Percentiles rank a stretch among this genome's conserved stretches.
These are phyloP conservation scores for Dictyostelium purpureum DNA, from an alignment of 78 protist species.

Conservation along the genomic window DNA sequence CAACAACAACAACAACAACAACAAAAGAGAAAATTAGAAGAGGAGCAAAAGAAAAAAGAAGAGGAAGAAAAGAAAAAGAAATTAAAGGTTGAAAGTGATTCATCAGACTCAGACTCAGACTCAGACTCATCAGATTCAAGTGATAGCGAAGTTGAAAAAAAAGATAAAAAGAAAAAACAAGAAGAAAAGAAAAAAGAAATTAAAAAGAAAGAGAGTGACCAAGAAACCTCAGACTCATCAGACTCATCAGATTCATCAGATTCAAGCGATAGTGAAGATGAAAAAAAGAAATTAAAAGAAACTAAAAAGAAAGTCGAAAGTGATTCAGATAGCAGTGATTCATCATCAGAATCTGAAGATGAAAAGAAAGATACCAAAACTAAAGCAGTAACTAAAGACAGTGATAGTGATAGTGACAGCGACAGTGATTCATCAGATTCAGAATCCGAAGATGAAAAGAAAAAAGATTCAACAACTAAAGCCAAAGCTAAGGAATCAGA, in stretches of 20 bases:
- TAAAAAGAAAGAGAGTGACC: too few species aligned
- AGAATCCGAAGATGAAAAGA: background rate
- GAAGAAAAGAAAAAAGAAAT: too few species aligned
- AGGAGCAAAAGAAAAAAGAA: background rate
- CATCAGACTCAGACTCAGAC: background rate
- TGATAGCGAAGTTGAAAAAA: conserved; percentile 5
- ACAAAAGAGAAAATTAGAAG: conserved; percentile 27
- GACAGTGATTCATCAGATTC: background rate
- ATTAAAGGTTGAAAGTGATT: background rate
- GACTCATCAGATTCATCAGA: too few species aligned
- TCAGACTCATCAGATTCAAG: background rate
- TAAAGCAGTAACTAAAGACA: background rate
- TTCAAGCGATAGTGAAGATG: too few species aligned
- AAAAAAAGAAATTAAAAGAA: too few species aligned
- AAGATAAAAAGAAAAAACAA: background rate
- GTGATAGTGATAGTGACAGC: background rate
- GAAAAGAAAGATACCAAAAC: too few species aligned
- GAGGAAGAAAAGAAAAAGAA: background rate
- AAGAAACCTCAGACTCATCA: too few species aligned
- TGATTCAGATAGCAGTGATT: background rate
- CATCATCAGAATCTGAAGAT: background rate
- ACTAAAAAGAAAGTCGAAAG: too few species aligned
- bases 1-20: background rate
- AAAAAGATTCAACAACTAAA: background rate
- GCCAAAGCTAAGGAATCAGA: background rate